These are phyloP conservation scores for Rhododendron ovatum DNA, from an alignment of 148 eudicot genomes.

Conservation along the genomic window DNA sequence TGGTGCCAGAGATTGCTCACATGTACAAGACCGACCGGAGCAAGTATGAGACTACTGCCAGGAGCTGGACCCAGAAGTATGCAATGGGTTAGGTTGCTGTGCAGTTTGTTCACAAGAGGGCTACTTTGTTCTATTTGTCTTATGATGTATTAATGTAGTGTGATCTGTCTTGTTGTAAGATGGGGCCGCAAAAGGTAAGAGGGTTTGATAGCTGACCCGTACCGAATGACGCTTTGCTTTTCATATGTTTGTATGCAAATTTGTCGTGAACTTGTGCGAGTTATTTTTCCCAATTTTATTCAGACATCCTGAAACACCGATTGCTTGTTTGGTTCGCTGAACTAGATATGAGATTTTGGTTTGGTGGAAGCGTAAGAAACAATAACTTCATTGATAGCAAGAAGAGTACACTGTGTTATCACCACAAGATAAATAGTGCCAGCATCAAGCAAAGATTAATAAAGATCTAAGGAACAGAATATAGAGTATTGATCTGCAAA, in stretches of 20 bases:
- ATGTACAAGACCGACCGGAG: conserved; percentile 55
- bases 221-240: background rate
- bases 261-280: background rate
- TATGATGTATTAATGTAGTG: background rate
- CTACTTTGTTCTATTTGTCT: background rate
- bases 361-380: too few relatives aligned
- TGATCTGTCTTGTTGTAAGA: conserved; percentile 10
- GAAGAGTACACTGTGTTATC: too few relatives aligned
- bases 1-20: conserved; percentile 56
- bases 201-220: background rate
- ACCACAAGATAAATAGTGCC: too few relatives aligned
- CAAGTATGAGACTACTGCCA: conserved; percentile 49
- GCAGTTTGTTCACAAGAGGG: background rate
- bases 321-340: background rate
- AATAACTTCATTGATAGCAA: too few relatives aligned
- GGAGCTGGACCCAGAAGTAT: conserved; percentile 55
- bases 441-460: too few relatives aligned
- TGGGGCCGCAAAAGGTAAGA: background rate
- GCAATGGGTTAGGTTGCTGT: conserved; percentile 41
- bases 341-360: background rate
- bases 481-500: too few relatives aligned
- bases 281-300: background rate
- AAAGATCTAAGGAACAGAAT: too few relatives aligned
- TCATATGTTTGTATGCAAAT: background rate
- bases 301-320: background rate